Percentiles rank a stretch among this genome's conserved stretches.
Conservation (phyloP, 1,284 basidiomycete genomes). For the Ganoderma sinense region DNA sequence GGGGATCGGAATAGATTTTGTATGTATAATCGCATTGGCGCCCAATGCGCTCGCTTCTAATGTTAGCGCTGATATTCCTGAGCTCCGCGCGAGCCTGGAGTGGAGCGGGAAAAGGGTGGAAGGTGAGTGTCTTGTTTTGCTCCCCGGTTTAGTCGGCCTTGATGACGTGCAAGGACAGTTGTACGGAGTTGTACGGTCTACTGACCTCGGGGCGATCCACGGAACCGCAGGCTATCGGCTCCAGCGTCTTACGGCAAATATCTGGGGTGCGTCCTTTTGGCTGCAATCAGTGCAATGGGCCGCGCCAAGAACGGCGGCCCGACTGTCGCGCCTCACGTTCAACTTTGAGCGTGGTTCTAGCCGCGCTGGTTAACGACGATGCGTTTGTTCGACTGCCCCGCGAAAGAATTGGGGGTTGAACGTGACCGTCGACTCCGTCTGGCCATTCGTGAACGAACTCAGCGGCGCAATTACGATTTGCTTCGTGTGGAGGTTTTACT, state of each 20-base stretch:
- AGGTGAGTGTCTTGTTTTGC: not conserved
- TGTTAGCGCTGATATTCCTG: conserved; percentile 2
- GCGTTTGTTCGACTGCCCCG: not conserved
- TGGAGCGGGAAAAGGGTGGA: conserved; percentile 1
- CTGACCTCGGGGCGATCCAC: not conserved
- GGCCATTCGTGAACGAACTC: not conserved
- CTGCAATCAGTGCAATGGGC: not conserved
- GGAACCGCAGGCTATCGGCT: not conserved
- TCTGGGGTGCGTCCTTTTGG: not conserved
- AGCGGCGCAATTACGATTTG: not conserved
- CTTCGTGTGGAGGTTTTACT: not conserved
- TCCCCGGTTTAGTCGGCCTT: no score
- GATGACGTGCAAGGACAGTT: not conserved
- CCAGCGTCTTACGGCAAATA: not conserved
- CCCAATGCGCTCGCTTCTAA: not conserved
- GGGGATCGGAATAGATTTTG: conserved; percentile 27
- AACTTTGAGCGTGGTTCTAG: not conserved
- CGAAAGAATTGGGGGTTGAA: not conserved
- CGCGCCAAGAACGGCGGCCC: not conserved
- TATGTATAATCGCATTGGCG: conserved; percentile 19
- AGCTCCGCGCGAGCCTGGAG: conserved; percentile 8
- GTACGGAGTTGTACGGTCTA: not conserved
- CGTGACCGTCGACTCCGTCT: not conserved
- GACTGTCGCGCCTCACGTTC: not conserved
- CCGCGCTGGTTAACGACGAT: not conserved